Evolutionary conservation across 2,329 filamentous ascomycete species (phyloP).

Genomic region (Exophiala aquamarina): DNA sequence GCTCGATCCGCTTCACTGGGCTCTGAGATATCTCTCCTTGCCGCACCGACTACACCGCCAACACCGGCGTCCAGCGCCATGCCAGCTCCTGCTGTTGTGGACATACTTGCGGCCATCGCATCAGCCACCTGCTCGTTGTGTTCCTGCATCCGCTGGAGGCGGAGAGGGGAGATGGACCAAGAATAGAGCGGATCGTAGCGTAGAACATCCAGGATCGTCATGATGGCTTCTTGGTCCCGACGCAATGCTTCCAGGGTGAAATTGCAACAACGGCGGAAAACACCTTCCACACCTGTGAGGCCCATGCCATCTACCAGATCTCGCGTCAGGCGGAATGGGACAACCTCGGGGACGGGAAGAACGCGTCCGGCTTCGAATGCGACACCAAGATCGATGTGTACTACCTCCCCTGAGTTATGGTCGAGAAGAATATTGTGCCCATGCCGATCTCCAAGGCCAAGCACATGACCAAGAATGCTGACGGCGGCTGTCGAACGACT

Average conservation of each 20-base stretch:
- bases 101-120: constrained; percentile 32
- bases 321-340: constrained; percentile 90
- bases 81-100: constrained; percentile 27
- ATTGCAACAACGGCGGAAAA: constrained; percentile 96
- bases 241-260: constrained; percentile 92
- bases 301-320: constrained; percentile 98
- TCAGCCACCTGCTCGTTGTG: constrained; percentile 44
- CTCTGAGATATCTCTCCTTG: constrained; percentile 51
- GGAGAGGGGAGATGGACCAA: constrained; percentile 80
- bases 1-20: constrained; percentile 85
- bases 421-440: constrained; percentile 97
- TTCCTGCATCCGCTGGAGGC: constrained; percentile 67
- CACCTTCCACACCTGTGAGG: constrained; percentile 88
- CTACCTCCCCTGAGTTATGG: constrained; percentile 82
- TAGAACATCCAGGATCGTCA: constrained; percentile 96
- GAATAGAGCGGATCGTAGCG: constrained; percentile 97
- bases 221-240: constrained; percentile 95
- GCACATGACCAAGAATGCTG: constrained; percentile 88
- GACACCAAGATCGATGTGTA: constrained; percentile 95
- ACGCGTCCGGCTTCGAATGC: constrained; percentile 96
- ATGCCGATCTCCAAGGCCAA: constrained; percentile 91
- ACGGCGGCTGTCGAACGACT: constrained; percentile 91
- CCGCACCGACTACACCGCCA: constrained; percentile 31
- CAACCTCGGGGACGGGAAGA: constrained; percentile 91
- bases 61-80: constrained; percentile 25